Base-by-base conservation (phyloP, 306 rosid species). In the Elaeagnus macrophylla region DNA sequence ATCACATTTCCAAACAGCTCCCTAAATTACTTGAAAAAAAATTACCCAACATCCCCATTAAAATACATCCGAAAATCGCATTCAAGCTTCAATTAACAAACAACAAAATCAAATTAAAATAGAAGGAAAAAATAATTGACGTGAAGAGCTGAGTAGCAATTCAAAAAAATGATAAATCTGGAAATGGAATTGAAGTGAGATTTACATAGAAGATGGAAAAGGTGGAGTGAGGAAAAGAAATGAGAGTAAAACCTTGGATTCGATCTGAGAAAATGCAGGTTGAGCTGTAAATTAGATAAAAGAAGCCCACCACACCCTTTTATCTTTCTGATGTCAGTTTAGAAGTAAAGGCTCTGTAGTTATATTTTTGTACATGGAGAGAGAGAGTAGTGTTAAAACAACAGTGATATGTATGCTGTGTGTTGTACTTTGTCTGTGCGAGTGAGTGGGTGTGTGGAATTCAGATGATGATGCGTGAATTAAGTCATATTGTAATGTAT, bases 241-340 rank as follows among this genome's bases (percentile, higher is more conserved):
- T 7, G 16, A 46, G 5, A 8, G 37, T 7, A 56, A 52, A 59
- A 7, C 64, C 77, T 72, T 70, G 12, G 79, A 68, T 72, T 75
- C 85, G 85, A 82, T 82, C 89, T 77, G 67, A 53, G 64, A 58
- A 71, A 75, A 70, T 82, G 84, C 59, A 60, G 57, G 68, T 49
- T 58, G 70, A 72, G 74, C 51, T 63, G 63, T 13, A 60, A 71
- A 57, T 38, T 35, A 60, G 64, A 67, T 39, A 73, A 10, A 45
- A 45, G 32, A 25, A 25, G 17, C 14, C 19, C 49, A n/a, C 49
- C 49, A 12, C 51, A 59, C 16, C 45, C 53, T 61, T 48, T 61
- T 67, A 19, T 60, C 12, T 45, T 15, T 45, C 49, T 25, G 32
- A 25, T 25, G 32, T 25, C 4, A 5, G 32, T 25, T 25, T 2